phyloP scores from a whole-genome alignment of 257 asterid genomes.

The Dorcoceras hygrometricum region DNA sequence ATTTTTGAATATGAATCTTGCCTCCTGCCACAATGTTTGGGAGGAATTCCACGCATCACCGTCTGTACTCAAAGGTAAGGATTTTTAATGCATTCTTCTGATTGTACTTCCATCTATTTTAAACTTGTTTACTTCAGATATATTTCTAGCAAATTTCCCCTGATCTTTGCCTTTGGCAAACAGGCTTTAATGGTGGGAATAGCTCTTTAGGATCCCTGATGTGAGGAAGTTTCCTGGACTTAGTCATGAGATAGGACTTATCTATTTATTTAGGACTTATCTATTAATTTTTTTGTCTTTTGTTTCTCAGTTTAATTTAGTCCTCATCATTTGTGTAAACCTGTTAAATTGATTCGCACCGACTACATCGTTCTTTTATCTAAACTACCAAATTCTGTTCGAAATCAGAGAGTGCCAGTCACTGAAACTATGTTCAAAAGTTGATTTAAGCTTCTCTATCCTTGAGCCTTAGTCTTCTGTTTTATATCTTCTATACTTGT shows the following conservation, averaged over 20 bases:
- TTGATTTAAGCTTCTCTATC: neutral
- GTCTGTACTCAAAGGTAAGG: constrained; percentile 69
- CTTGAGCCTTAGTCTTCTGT: neutral
- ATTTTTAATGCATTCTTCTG: neutral
- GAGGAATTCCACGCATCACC: constrained; percentile 81
- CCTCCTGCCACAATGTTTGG: constrained; percentile 74
- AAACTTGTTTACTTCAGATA: neutral
- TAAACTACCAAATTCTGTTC: neutral
- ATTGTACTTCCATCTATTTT: neutral
- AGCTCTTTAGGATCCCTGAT: neutral
- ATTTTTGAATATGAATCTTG: constrained; percentile 65
- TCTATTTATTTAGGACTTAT: neutral
- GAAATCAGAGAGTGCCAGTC: neutral
- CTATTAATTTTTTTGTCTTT: constrained; percentile 1
- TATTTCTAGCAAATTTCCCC: neutral
- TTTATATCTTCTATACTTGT: neutral
- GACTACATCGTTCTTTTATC: neutral
- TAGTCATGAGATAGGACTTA: neutral
- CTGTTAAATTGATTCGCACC: neutral
- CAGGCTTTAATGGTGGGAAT: constrained; percentile 5
- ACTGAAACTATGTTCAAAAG: neutral
- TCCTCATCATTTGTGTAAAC: neutral
- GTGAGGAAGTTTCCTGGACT: neutral
- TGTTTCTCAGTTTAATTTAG: neutral
- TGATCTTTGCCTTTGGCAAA: constrained; percentile 2